Base-by-base conservation (phyloP, 345 rosid species). In the Streptanthus diversifolius region DNA sequence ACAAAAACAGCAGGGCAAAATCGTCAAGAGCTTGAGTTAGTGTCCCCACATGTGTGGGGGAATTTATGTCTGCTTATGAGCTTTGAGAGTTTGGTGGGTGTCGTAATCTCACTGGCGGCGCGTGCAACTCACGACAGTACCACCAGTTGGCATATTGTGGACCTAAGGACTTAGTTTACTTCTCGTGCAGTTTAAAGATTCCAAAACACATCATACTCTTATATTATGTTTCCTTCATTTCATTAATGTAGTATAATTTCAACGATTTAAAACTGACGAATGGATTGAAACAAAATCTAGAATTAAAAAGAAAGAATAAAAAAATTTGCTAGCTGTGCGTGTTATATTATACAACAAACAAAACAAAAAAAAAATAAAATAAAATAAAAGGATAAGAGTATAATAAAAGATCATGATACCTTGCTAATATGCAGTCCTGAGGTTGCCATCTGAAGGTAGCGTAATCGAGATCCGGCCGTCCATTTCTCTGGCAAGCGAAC, bases 361-460 rank as follows among this genome's bases (percentile, higher is more conserved):
- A 4, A 12, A 13, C 27, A 25, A 25, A 25, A 25, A 25, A 25
- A 25, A 25, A 25, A 25, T 2, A 19, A 22, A 24, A 52, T 27
- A 24, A 17, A 5, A 21, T 2, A 21, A 56, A 59, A 4, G 30
- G 0, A 19, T 33, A 0, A 62, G 49, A 8, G 29, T 25, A 60
- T 37, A 29, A 4, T 3, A n/a, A n/a, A n/a, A n/a, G 41, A 68
- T 37, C 6, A 25, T 13, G 64, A 25, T 61, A 90, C 92, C 88
- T 84, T 39, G 79, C 39, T 62, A 92, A 44, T 51, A 77, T 68
- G 80, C 98, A 92, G 68, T 17, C 63, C 4, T 49, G 79, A 63
- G 98, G 98, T 71, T 83, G 84, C 98, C 98, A 92, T 62, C 86
- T 73, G 73, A 87, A 90, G 6, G 79, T 40, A 43, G 91, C 45